Evolutionary conservation across 2,329 filamentous ascomycete species (phyloP).

Genomic region (Botryotinia globosa): DNA sequence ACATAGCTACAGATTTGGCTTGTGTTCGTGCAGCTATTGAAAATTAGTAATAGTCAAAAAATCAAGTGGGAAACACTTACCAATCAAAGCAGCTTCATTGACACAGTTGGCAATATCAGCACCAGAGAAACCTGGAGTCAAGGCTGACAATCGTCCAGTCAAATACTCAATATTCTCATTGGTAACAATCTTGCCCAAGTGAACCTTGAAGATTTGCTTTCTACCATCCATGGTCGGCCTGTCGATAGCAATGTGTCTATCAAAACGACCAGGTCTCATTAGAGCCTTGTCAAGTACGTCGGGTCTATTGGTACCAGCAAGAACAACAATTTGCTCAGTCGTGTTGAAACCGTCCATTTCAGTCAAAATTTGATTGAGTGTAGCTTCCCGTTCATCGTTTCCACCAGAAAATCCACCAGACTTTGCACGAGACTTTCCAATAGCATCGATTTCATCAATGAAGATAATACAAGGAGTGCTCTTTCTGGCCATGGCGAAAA

Average conservation of each 20-base stretch:
- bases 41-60: constrained; percentile 37
- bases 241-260: constrained; percentile 94
- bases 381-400: constrained; percentile 95
- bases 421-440: constrained; percentile 85
- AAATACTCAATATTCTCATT: constrained; percentile 85
- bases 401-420: constrained; percentile 73
- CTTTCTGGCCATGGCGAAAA: constrained; percentile 93
- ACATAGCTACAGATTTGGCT: constrained; percentile 78
- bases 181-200: constrained; percentile 91
- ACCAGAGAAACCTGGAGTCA: constrained; percentile 95
- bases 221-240: constrained; percentile 94
- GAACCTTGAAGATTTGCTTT: constrained; percentile 93
- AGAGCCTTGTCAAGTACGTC: constrained; percentile 94
- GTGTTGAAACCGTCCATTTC: constrained; percentile 99
- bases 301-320: constrained; percentile 93
- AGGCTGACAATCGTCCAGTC: constrained; percentile 80
- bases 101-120: constrained; percentile 98
- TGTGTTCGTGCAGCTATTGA: constrained; percentile 73
- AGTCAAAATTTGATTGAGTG: constrained; percentile 95
- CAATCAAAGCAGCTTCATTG: constrained; percentile 94
- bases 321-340: constrained; percentile 89
- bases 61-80: constrained; percentile 50
- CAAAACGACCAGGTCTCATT: constrained; percentile 95
- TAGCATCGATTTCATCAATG: constrained; percentile 98
- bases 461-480: constrained; percentile 98